Evolutionary conservation across 225 moss, liverwort and hornwort genomes (phyloP), one percentile per base, ranked within the genome.

Genomic region (Rhytidiadelphus loreus): DNA sequence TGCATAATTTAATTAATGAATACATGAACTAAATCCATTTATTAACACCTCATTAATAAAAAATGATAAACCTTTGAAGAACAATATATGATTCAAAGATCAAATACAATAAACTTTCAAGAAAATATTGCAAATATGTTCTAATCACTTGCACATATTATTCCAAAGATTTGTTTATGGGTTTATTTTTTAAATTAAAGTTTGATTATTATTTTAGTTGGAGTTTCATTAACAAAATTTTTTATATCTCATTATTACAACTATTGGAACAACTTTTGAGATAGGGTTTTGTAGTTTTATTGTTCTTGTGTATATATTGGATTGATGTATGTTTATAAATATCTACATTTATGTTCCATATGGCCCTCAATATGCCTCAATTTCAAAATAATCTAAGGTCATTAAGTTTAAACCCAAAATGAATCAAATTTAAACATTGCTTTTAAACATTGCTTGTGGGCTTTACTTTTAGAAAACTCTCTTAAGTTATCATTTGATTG

Each of bases 231-330:
- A 26, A 71, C 25, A 15, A 3, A 5, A 26, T 26, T 15, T 43
- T 26, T 16, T 71, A 43, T 26, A 71, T 17, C 44, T 72, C 6
- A 26, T 72, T 44, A 28, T 29, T 72, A 28, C 10, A 72, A 72
- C 16, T 44, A 25, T 43, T 28, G 0, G 1, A 71, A 71, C 8
- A 71, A 71, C 8, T 41, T 41, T 70, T 13, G 9, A 16, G 0
- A 71, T 1, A 71, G 0, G 10, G 6, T 8, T 0, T 70, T 2
- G 15, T 0, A 0, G 0, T 70, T 70, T 69, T 5, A 41, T 41
- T 2, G 4, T 69, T 69, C 7, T 69, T 39, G 2, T 39, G 8
- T 25, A 70, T 41, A 25, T 15, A 41, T 70, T 37, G 2, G 11
- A 65, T 1, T 35, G 1, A 65, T 65, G 35, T 11, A 65, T 20